Conservation (phyloP, 345 rosid species). For the Eucalyptus tenuipes region DNA sequence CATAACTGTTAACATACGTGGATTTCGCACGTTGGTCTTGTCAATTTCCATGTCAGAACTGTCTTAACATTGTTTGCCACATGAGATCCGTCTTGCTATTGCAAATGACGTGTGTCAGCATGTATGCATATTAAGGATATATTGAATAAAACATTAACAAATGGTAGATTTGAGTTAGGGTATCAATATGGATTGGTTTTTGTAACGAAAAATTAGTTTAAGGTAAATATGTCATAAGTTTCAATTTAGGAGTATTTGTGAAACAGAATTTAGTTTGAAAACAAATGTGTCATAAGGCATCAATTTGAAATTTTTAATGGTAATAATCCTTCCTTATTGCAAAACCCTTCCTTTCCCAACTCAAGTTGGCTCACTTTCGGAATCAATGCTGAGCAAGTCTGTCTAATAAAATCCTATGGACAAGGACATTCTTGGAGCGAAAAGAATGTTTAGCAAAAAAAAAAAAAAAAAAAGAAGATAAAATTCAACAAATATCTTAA, state of each 20-base stretch:
- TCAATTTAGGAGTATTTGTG: neutral
- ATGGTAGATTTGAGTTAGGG: neutral
- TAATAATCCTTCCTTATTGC: neutral
- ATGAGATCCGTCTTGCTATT: accelerated
- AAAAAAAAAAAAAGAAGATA: accelerated
- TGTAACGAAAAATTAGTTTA: no score
- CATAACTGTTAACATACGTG: neutral
- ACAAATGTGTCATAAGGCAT: no score
- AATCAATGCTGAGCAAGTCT: neutral
- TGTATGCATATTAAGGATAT: neutral
- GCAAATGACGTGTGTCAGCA: accelerated
- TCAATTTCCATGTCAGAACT: neutral
- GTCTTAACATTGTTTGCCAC: neutral
- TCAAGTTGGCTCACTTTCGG: neutral
- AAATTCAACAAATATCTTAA: neutral
- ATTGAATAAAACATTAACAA: neutral
- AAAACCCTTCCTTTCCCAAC: neutral
- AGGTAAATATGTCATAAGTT: neutral
- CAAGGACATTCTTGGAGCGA: neutral
- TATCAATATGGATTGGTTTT: no score
- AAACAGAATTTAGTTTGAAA: no score
- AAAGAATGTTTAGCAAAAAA: neutral
- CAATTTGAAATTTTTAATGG: neutral
- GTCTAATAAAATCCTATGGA: neutral
- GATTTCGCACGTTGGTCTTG: neutral